Percentiles rank a stretch among this genome's conserved stretches.
phyloP scores from a whole-genome alignment of 768 basidiomycete species.

The Mrakia blollopis region DNA sequence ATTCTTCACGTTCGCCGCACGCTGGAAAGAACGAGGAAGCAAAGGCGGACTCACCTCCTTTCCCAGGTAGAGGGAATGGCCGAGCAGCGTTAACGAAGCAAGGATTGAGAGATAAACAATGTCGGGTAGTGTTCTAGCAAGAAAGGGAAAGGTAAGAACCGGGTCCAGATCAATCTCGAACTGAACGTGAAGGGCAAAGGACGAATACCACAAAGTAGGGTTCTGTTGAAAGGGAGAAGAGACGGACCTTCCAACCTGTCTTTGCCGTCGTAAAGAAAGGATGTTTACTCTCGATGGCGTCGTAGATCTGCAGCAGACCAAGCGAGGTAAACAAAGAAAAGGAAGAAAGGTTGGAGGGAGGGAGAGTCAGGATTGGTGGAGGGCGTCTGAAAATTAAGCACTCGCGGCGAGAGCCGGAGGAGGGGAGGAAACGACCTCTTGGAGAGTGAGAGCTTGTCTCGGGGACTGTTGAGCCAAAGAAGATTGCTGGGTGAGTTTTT shows the following conservation, averaged over 20 bases:
- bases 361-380: not conserved
- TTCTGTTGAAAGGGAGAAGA: not conserved
- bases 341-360: too few species aligned
- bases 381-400: not conserved
- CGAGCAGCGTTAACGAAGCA: constrained; percentile 14
- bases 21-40: not conserved
- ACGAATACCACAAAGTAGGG: not conserved
- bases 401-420: not conserved
- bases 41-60: constrained; percentile 5
- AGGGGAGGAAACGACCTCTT: not conserved
- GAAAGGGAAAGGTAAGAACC: not conserved
- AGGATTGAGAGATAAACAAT: constrained; percentile 1
- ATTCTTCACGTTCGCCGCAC: not conserved
- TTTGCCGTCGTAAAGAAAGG: constrained; percentile 12
- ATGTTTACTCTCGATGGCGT: constrained; percentile 13
- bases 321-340: not conserved
- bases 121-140: constrained; percentile 4
- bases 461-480: not conserved
- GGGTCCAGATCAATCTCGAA: not conserved
- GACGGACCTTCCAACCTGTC: constrained; percentile 10
- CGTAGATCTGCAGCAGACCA: constrained; percentile 1
- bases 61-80: constrained; percentile 8
- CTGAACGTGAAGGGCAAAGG: not conserved
- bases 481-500: not conserved
- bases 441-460: constrained; percentile 15